Evolutionary conservation across 2,329 filamentous ascomycete species (phyloP).

Genomic region (Remersonia thermophila): DNA sequence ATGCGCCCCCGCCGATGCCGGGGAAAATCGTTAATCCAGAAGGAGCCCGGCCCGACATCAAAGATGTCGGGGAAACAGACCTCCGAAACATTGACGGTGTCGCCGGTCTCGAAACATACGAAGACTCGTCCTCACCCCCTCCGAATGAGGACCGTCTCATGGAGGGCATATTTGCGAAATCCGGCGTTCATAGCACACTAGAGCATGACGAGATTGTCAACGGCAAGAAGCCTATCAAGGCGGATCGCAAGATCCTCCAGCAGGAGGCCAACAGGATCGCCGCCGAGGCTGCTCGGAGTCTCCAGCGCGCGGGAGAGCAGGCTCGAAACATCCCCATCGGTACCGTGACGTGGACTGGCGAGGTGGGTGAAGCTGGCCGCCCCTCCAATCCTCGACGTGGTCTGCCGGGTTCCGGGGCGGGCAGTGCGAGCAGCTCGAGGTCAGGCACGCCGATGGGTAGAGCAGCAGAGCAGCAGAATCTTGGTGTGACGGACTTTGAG

Average conservation of each 20-base stretch:
- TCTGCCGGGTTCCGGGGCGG: slow-evolving; percentile 36
- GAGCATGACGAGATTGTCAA: slow-evolving; percentile 89
- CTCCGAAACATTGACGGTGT: slow-evolving; percentile 36
- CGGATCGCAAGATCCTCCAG: slow-evolving; percentile 67
- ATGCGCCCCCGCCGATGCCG: slow-evolving; percentile 5
- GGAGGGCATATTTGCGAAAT: slow-evolving; percentile 76
- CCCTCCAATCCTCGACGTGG: slow-evolving; percentile 38
- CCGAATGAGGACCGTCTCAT: slow-evolving; percentile 59
- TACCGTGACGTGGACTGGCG: slow-evolving; percentile 87
- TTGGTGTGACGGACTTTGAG: slow-evolving; percentile 51
- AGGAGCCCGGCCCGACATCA: slow-evolving; percentile 6
- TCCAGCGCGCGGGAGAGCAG: slow-evolving; percentile 60
- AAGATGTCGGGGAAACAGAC: slow-evolving; percentile 12
- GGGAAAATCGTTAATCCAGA: slow-evolving; percentile 3
- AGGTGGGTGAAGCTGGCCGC: slow-evolving; percentile 64
- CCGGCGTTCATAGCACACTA: slow-evolving; percentile 78
- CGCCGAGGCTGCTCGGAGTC: slow-evolving; percentile 61
- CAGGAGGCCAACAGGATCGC: slow-evolving; percentile 72
- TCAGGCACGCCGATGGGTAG: slow-evolving; percentile 28
- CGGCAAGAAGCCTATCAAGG: slow-evolving; percentile 56
- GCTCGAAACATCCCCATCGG: slow-evolving; percentile 66
- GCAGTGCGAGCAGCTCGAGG: slow-evolving; percentile 32
- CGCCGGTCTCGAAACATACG: slow-evolving; percentile 51
- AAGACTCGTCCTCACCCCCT: slow-evolving; percentile 36
- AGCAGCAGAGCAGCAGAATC: slow-evolving; percentile 18